Base-by-base conservation (phyloP, 2,329 filamentous ascomycete genomes). In the Colletotrichum simmondsii region DNA sequence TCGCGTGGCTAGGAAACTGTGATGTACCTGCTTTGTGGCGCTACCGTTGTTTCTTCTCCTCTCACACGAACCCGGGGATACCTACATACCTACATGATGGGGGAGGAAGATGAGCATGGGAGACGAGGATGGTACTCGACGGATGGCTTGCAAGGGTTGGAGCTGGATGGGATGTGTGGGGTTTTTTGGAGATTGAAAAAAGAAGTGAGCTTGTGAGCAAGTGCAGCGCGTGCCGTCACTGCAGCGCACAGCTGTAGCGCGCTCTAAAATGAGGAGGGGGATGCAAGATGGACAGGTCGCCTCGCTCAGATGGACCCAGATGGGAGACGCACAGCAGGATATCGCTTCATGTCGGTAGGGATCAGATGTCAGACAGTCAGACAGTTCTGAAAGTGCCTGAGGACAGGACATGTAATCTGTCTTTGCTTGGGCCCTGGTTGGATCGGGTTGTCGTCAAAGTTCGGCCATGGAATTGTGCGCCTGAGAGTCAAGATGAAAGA, bases 21-120 rank as follows among this genome's bases (percentile, higher is more conserved):
- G 4, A 73, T 35, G 71, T 70, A 70, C 71, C 71, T 73, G 71
- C 70, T 70, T 72, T 57, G 66, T 72, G 66, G 66, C 66, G 71
- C 52, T 19, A 14, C 1, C 19, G 59, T 72, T 54, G 52, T 60
- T 64, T 72, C 65, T 72, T 65, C 56, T 72, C 60, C 42, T 56
- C 66, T 70, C 70, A 57, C 60, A 69, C 70, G 46, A 70, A 70
- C 46, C 59, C 54, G 60, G 64, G 42, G 16, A 61, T 65, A 53
- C 46, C 37, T 42, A 42, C 37, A 42, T 42, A 19, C 37, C 32
- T 35, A 35, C 32, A 56, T 35, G 42, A n/a, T 49, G 42, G 28
- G 7, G 49, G 22, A 37, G 37, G 37, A 42, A 6, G 14, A 42
- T 14, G 49, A 65, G 30, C 22, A 54, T 46, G 14, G 22, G 60